phyloP scores from a whole-genome alignment of 2,329 filamentous ascomycete genomes.

The Fulvia fulva region DNA sequence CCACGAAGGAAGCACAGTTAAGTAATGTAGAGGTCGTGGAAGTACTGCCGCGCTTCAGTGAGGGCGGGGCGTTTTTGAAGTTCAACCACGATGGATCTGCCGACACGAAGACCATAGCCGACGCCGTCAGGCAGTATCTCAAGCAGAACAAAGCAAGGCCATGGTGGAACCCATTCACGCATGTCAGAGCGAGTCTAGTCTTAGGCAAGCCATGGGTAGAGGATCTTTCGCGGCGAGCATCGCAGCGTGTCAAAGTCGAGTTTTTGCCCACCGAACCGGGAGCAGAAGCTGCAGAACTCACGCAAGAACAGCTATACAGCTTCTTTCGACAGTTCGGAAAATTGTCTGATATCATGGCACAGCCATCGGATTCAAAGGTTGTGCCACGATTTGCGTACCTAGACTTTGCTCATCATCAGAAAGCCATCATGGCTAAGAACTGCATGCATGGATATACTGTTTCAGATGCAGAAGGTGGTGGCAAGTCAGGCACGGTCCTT shows the following conservation, averaged over 20 bases:
- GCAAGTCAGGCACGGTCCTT: slow-evolving; percentile 70
- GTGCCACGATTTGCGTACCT: slow-evolving; percentile 75
- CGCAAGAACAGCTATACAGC: slow-evolving; percentile 80
- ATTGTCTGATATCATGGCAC: slow-evolving; percentile 75
- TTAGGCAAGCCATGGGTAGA: slow-evolving; percentile 89
- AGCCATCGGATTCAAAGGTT: slow-evolving; percentile 81
- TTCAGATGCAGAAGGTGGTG: slow-evolving; percentile 63
- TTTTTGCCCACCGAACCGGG: slow-evolving; percentile 73
- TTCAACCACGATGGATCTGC: slow-evolving; percentile 57
- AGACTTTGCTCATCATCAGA: slow-evolving; percentile 68
- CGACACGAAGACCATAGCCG: slow-evolving; percentile 55
- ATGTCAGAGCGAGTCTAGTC: slow-evolving; percentile 69
- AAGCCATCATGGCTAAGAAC: slow-evolving; percentile 84
- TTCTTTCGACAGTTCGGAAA: slow-evolving; percentile 89
- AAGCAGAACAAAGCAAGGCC: slow-evolving; percentile 70
- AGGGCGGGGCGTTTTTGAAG: slow-evolving; percentile 91
- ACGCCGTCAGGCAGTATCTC: slow-evolving; percentile 59
- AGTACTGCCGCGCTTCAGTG: slow-evolving; percentile 78
- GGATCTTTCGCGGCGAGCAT: slow-evolving; percentile 80
- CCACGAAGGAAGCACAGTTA: slow-evolving; percentile 26
- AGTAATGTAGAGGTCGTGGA: slow-evolving; percentile 65
- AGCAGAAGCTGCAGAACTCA: slow-evolving; percentile 69
- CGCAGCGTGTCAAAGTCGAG: slow-evolving; percentile 71
- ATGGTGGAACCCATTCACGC: slow-evolving; percentile 81
- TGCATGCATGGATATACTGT: slow-evolving; percentile 85